Evolutionary conservation across 805 yeast genomes (phyloP), one percentile per base, ranked within the genome.

Genomic region (Saturnispora hagleri): DNA sequence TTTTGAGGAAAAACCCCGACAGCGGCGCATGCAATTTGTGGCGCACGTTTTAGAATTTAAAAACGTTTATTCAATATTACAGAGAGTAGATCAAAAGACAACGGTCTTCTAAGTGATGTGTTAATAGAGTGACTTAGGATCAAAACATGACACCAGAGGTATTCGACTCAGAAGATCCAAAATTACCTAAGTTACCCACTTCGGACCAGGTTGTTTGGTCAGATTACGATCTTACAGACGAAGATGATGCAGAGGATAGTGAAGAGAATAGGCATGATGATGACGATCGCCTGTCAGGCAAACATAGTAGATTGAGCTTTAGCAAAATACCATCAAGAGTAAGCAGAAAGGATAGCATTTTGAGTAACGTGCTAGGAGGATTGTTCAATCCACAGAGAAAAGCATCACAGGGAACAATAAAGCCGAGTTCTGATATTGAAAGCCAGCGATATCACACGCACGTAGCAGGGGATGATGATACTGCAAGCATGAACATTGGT

Each of bases 81-180:
- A 31, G 15, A 31, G 3, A 4, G 15, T 22, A 31, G 13, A 31
- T 31, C 15, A 12, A 13, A 6, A 12, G 34, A 31, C 12, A 10
- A 12, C 15, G 5, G 13, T 31, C n/a, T 31, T 31, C 12, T 31
- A 13, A 31, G 34, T 31, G 34, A 31, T 31, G 34, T 13, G 4
- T 12, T 31, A 12, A 4, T 31, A 31, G 2, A 13, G 34, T 31
- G 1, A 31, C 13, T 13, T 12, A 2, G 5, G 34, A 8, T 38
- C 17, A 5, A 18, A 38, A 10, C 33, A 27, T 48, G 53, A 24
- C 35, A n/a, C 47, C 54, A 5, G 48, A 53, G 20, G 51, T 69
- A 5, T 73, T 63, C 47, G 76, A 73, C 57, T 72, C 76, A 1
- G 69, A 63, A 6, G 76, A 73, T 52, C 76, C 77, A 1, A 57